phyloP scores from a whole-genome alignment of 2,329 filamentous ascomycete species.

The Phaeosphaeria sp. region DNA sequence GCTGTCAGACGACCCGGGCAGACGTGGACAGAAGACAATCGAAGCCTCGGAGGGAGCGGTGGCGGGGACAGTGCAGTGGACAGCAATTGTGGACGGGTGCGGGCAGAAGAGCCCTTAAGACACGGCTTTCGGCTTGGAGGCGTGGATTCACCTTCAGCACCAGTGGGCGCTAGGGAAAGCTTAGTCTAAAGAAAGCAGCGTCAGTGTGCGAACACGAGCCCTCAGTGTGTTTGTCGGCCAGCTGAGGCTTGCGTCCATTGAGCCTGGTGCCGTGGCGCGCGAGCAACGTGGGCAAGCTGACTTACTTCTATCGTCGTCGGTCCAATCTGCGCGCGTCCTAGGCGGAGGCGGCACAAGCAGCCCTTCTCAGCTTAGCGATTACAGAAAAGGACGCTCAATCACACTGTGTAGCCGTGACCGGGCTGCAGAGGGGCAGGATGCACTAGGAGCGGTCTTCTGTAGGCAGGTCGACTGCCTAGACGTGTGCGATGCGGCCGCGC shows the following conservation, averaged over 20 bases:
- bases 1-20: conserved; percentile 15
- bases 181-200: conserved; percentile 32
- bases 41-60: not conserved
- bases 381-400: not conserved
- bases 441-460: not conserved
- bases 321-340: not conserved
- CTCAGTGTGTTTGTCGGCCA: conserved; percentile 14
- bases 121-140: conserved; percentile 10
- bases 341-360: not conserved
- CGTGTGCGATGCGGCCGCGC: not conserved
- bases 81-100: not conserved
- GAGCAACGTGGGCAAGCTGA: conserved; percentile 21
- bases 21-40: not conserved
- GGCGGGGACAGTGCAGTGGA: not conserved
- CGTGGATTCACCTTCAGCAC: conserved; percentile 8
- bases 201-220: conserved; percentile 29
- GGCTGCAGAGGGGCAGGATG: not conserved
- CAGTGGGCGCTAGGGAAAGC: conserved; percentile 27
- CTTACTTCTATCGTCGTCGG: conserved; percentile 2
- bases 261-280: conserved; percentile 24
- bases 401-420: not conserved
- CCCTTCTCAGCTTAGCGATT: conserved; percentile 1
- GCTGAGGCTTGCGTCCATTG: conserved; percentile 27
- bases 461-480: not conserved
- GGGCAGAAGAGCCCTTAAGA: conserved; percentile 18